These are phyloP conservation scores for Rhinocladiella mackenziei DNA, from an alignment of 2,329 filamentous ascomycete species.

Conservation along the genomic window DNA sequence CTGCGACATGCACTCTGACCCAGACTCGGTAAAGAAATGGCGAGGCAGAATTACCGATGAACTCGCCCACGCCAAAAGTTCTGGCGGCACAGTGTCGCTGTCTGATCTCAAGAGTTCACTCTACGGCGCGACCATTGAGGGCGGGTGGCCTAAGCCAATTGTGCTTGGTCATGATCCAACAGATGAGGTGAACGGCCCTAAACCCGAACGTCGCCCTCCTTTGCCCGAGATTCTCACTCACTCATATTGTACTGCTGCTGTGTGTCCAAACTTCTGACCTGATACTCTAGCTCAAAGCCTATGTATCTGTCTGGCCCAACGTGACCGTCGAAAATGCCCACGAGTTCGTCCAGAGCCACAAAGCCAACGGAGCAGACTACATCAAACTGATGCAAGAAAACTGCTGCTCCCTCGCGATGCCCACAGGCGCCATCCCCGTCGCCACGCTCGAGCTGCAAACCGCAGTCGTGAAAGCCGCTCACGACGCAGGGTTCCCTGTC, in stretches of 20 bases:
- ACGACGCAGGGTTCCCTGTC: slow-evolving; percentile 19
- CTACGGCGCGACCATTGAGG: slow-evolving; percentile 49
- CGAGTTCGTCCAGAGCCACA: slow-evolving; percentile 25
- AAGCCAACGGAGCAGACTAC: slow-evolving; percentile 27
- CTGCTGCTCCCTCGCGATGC: slow-evolving; percentile 27
- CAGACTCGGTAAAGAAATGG: slow-evolving; percentile 18
- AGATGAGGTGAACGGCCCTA: slow-evolving; percentile 33
- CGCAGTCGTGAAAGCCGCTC: slow-evolving; percentile 26
- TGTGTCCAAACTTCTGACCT: slow-evolving; percentile 1
- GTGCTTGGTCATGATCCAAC: slow-evolving; percentile 24
- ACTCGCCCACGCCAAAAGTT: slow-evolving; percentile 17
- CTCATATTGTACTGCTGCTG: too few relatives aligned
- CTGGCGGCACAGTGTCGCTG: slow-evolving; percentile 20
- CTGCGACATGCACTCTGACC: slow-evolving; percentile 29
- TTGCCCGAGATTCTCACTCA: too few relatives aligned
- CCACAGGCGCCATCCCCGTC: slow-evolving; percentile 29
- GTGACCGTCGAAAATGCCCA: slow-evolving; percentile 43
- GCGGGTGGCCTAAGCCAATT: slow-evolving; percentile 48
- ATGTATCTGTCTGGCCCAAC: slow-evolving; percentile 47
- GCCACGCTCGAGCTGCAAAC: slow-evolving; percentile 40
- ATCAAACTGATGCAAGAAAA: slow-evolving; percentile 32
- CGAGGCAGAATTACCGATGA: slow-evolving; percentile 19
- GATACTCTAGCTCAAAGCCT: slow-evolving; percentile 30
- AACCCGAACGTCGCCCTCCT: too few relatives aligned
- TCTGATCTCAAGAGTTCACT: slow-evolving; percentile 48